phyloP scores from a whole-genome alignment of 495 filamentous ascomycete species.

The Polyplosphaeria fusca region DNA sequence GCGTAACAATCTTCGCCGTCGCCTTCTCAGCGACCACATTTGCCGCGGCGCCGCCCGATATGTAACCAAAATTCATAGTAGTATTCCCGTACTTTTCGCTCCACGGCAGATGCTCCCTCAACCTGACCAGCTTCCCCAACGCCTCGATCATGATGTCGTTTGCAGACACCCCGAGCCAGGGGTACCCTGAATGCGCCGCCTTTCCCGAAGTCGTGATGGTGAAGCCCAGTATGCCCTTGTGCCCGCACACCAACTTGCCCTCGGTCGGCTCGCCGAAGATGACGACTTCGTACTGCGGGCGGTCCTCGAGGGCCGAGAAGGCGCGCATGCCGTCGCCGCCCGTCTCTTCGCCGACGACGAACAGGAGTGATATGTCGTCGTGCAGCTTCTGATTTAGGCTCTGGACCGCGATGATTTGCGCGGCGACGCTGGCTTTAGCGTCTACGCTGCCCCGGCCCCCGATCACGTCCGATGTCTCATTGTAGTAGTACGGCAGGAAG shows the following conservation, averaged over 20 bases:
- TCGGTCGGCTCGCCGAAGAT: slow-evolving; percentile 95
- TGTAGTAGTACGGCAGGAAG: slow-evolving; percentile 61
- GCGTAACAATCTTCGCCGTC: slow-evolving; percentile 60
- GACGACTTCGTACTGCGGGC: slow-evolving; percentile 58
- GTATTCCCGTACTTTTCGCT: slow-evolving; percentile 77
- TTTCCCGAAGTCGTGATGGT: slow-evolving; percentile 64
- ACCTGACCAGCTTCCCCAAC: slow-evolving; percentile 57
- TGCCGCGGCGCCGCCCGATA: slow-evolving; percentile 78
- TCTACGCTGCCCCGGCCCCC: slow-evolving; percentile 83
- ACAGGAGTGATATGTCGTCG: slow-evolving; percentile 65
- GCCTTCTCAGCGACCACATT: slow-evolving; percentile 84
- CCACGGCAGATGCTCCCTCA: slow-evolving; percentile 61
- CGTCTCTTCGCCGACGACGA: slow-evolving; percentile 85
- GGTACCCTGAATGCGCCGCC: slow-evolving; percentile 87
- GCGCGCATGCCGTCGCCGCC: slow-evolving; percentile 78
- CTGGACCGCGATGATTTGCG: slow-evolving; percentile 65
- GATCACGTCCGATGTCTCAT: slow-evolving; percentile 43
- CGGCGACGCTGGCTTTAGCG: slow-evolving; percentile 82
- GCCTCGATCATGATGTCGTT: slow-evolving; percentile 70
- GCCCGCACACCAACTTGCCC: slow-evolving; percentile 76
- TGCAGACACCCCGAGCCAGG: slow-evolving; percentile 76
- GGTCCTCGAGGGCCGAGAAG: slow-evolving; percentile 50
- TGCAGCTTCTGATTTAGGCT: slow-evolving; percentile 45
- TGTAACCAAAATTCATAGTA: slow-evolving; percentile 77
- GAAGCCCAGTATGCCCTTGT: slow-evolving; percentile 76